These are phyloP conservation scores for Petunia axillaris DNA, from an alignment of 257 asterid genomes.

Conservation along the genomic window DNA sequence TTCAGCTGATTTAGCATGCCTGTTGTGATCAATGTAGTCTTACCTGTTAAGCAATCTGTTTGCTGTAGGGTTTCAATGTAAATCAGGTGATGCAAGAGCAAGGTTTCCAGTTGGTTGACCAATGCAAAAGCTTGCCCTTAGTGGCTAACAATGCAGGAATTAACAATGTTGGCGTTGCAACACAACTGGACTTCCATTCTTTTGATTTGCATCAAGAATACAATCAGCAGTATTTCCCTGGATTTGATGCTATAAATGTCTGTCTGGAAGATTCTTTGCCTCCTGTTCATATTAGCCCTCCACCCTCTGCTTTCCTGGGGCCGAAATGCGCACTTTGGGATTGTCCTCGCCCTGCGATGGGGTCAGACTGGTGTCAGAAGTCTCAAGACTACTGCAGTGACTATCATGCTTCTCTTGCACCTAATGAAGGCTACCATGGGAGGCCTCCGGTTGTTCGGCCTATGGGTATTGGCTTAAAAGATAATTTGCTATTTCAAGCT, in stretches of 20 bases:
- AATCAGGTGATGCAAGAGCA: slow-evolving; percentile 60
- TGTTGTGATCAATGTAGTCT: slow-evolving; percentile 8
- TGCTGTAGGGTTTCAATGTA: slow-evolving; percentile 57
- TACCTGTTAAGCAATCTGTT: slow-evolving; percentile 19
- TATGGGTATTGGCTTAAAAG: slow-evolving; percentile 91
- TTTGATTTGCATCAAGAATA: slow-evolving; percentile 65
- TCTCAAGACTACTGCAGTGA: slow-evolving; percentile 50
- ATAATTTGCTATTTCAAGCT: slow-evolving; percentile 88
- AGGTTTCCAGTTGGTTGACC: slow-evolving; percentile 61
- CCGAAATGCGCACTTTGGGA: slow-evolving; percentile 99
- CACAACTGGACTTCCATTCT: slow-evolving; percentile 64
- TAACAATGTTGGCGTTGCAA: slow-evolving; percentile 49
- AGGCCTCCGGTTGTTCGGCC: slow-evolving; percentile 86
- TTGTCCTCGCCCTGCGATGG: slow-evolving; percentile 51
- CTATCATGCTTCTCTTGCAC: slow-evolving; percentile 57
- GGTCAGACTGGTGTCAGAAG: slow-evolving; percentile 46
- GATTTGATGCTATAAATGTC: slow-evolving; percentile 53
- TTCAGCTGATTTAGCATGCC: neutral
- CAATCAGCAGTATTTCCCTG: slow-evolving; percentile 63
- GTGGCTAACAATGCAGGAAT: slow-evolving; percentile 54
- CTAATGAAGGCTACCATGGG: slow-evolving; percentile 81
- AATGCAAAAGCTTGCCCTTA: slow-evolving; percentile 53
- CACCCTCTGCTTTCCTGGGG: slow-evolving; percentile 92
- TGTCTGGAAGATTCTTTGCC: slow-evolving; percentile 56
- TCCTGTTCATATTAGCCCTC: slow-evolving; percentile 67